Evolutionary conservation across 768 basidiomycete species (phyloP).

Genomic region (Candolleomyces eurysporus): DNA sequence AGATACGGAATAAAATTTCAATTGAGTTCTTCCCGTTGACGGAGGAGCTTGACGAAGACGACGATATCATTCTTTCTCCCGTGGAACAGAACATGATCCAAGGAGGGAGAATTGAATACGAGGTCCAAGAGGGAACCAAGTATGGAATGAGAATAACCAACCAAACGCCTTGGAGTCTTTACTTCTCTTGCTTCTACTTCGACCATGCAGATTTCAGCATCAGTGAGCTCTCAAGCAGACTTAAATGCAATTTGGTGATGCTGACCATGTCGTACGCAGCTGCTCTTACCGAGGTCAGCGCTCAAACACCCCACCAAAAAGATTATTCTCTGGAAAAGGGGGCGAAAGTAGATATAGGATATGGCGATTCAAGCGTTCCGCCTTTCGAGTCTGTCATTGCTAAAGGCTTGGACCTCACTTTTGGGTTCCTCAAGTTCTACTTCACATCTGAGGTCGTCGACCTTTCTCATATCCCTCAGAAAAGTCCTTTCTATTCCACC

Average conservation of each 20-base stretch:
- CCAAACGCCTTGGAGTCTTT: conserved; percentile 12
- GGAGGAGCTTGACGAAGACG: conserved; percentile 16
- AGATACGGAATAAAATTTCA: conserved; percentile 14
- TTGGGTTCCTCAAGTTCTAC: no score
- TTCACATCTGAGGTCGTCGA: no score
- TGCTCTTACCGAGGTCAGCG: no score
- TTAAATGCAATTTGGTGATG: not conserved
- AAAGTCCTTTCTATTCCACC: no score
- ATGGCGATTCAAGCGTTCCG: no score
- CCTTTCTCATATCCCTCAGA: no score
- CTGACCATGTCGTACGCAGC: conserved; percentile 8
- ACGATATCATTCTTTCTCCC: conserved; percentile 17
- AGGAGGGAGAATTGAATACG: conserved; percentile 20
- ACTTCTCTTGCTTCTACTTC: not conserved
- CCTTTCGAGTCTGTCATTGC: no score
- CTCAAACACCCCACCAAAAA: no score
- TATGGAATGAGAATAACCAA: conserved; percentile 30
- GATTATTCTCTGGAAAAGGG: no score
- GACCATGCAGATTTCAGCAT: conserved; percentile 16
- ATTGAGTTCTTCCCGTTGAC: conserved; percentile 29
- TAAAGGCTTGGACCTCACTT: no score
- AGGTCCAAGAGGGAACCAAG: conserved; percentile 4
- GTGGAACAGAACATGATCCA: conserved; percentile 24
- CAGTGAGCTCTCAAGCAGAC: conserved; percentile 17
- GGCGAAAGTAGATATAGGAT: no score